These are phyloP conservation scores for Backusella mclennaniae DNA, from an alignment of 192 early-diverging fungal species.

Conservation along the genomic window DNA sequence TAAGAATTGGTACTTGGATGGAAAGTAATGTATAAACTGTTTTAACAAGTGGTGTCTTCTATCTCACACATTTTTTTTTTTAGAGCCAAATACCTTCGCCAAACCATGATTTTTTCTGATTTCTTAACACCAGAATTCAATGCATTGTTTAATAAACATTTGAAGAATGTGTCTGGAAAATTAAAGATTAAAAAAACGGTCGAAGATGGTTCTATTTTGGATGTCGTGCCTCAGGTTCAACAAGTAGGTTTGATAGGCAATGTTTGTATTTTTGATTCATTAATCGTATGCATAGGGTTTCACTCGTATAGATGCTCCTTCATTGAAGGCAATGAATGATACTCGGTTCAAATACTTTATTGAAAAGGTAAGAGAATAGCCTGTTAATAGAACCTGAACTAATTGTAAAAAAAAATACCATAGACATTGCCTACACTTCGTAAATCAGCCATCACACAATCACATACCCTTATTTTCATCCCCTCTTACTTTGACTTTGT, in stretches of 20 bases:
- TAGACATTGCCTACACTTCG: constrained; percentile 61
- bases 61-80: not conserved
- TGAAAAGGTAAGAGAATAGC: constrained; percentile 46
- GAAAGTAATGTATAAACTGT: constrained; percentile 39
- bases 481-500: constrained; percentile 98
- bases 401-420: not conserved
- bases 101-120: constrained; percentile 82
- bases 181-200: constrained; percentile 63
- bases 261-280: too few relatives aligned
- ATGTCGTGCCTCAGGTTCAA: constrained; percentile 76
- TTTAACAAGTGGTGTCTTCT: too few relatives aligned
- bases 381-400: not conserved
- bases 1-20: constrained; percentile 84
- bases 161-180: constrained; percentile 66
- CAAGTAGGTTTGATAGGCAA: constrained; percentile 46
- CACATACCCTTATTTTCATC: constrained; percentile 77
- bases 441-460: constrained; percentile 53
- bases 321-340: constrained; percentile 67
- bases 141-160: constrained; percentile 73
- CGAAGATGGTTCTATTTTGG: constrained; percentile 65
- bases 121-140: constrained; percentile 92
- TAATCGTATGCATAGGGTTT: constrained; percentile 50
- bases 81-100: constrained; percentile 80
- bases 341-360: constrained; percentile 85
- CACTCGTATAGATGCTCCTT: constrained; percentile 62